phyloP scores from a whole-genome alignment of 1,284 basidiomycete genomes.

The Athelia psychrophila region DNA sequence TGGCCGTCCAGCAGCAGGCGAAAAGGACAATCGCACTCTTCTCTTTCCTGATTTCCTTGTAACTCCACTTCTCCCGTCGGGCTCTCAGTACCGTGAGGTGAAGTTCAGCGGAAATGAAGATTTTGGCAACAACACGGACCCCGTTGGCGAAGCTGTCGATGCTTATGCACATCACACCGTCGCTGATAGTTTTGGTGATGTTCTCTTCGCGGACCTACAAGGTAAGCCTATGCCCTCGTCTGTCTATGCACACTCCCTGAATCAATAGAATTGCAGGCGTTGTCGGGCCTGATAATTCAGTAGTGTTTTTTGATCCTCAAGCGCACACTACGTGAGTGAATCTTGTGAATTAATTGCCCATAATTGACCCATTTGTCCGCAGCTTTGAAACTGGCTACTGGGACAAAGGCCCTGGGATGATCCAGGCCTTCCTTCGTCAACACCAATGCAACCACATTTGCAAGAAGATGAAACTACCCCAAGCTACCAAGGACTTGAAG shows the following conservation, averaged over 20 bases:
- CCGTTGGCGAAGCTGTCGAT: conserved; percentile 14
- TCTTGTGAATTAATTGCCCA: no score
- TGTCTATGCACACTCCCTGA: no score
- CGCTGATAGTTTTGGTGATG: conserved; percentile 10
- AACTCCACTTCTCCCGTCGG: conserved; percentile 9
- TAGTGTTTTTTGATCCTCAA: conserved; percentile 20
- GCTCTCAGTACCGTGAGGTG: conserved; percentile 7
- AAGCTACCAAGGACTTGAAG: no score
- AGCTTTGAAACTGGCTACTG: conserved; percentile 12
- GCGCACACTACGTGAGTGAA: conserved; percentile 12
- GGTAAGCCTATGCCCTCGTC: conserved; percentile 8
- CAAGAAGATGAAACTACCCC: conserved; percentile 5
- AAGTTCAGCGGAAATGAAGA: conserved; percentile 20
- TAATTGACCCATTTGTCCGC: no score
- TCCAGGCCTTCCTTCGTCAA: conserved; percentile 8
- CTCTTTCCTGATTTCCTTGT: conserved; percentile 13
- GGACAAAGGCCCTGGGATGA: conserved; percentile 12
- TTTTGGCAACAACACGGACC: conserved; percentile 12
- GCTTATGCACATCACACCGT: conserved; percentile 20
- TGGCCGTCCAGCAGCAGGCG: neutral
- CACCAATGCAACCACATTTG: conserved; percentile 17
- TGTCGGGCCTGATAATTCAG: conserved; percentile 7
- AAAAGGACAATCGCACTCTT: neutral
- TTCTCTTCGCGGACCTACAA: conserved; percentile 22
- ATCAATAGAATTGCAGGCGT: no score